Base-by-base conservation (phyloP, 2,329 filamentous ascomycete species). In the Elsinoe arachidis region DNA sequence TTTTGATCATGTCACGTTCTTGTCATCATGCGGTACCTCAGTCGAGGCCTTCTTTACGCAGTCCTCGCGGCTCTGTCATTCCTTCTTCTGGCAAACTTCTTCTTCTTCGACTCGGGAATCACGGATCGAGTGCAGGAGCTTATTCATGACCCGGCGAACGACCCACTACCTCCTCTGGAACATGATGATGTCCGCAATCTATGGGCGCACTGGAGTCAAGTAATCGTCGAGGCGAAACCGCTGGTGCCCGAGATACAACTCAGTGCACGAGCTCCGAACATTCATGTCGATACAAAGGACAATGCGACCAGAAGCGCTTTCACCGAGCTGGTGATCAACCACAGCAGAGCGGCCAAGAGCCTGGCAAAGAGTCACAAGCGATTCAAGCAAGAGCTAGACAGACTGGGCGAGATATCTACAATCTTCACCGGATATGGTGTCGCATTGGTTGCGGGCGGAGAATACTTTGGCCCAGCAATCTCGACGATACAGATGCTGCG, bases 401-500 rank as follows among this genome's bases (percentile, higher is more conserved):
- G 41, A 23, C n/a, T 56, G 26, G 15, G 12, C 11, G 38, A 37
- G 21, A 15, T 46, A 10, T 46, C 54, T n/a, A 49, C 39, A 26
- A 23, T 61, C 2, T 66, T 61, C 52, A 60, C 54, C 5, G 63
- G 63, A 12, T 55, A 54, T 5, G 71, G 71, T 11, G 65, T 73
- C 44, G 70, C 71, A 7, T 66, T 67, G 12, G 67, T 76, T 11
- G 75, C 73, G 0, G 73, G 73, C 12, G 72, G 71, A 1, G 61
- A 66, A 14, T 76, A 75, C 58, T 64, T 76, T 9, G 73, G 74
- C 1, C 71, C 74, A 1, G 66, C 76, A 41, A 68, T 74, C 6
- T 72, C 75, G 5, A 74, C 73, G 1, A 65, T 78, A 11, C 70
- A 71, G 5, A 75, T 78, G 73, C 68, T 78, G 26, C 69, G 76